phyloP scores from a whole-genome alignment of 78 protist genomes.

The Cavenderia fasciculata region DNA sequence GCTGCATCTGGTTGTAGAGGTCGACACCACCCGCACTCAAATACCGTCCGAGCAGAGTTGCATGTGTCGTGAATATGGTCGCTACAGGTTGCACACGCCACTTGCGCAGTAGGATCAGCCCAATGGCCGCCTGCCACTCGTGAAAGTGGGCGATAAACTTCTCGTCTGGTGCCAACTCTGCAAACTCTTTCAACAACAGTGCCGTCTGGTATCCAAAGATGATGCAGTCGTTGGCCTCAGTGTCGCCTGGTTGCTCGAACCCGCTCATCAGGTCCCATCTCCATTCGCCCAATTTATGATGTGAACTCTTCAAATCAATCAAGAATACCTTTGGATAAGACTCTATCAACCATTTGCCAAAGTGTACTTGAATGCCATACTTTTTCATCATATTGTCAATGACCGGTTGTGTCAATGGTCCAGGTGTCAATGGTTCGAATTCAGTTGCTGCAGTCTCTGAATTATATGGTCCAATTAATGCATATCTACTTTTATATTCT shows the following conservation, averaged over 20 bases:
- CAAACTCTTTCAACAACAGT: conserved; percentile 84
- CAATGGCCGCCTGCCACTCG: conserved; percentile 91
- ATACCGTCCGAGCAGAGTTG: conserved; percentile 91
- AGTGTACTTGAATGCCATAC: conserved; percentile 83
- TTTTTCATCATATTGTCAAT: conserved; percentile 72
- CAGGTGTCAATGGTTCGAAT: conserved; percentile 79
- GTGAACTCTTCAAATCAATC: conserved; percentile 53
- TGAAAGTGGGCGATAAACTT: conserved; percentile 88
- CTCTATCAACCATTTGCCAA: conserved; percentile 92
- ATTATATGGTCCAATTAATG: conserved; percentile 87
- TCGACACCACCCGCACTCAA: conserved; percentile 89
- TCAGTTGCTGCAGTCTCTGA: conserved; percentile 84
- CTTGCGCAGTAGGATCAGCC: conserved; percentile 63
- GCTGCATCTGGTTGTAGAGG: conserved; percentile 80
- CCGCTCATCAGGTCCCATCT: conserved; percentile 75
- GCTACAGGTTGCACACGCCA: conserved; percentile 77
- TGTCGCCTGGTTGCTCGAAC: conserved; percentile 80
- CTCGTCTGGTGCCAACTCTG: conserved; percentile 13
- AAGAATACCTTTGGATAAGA: conserved; percentile 72
- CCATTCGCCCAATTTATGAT: conserved; percentile 80
- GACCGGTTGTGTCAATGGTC: conserved; percentile 19
- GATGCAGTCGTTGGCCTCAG: conserved; percentile 83
- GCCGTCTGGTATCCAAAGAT: conserved; percentile 86
- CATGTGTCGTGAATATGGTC: conserved; percentile 93
- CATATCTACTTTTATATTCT: conserved; percentile 69